Base-by-base conservation (phyloP, 1,284 basidiomycete species). In the Ceratobasidium sp. region DNA sequence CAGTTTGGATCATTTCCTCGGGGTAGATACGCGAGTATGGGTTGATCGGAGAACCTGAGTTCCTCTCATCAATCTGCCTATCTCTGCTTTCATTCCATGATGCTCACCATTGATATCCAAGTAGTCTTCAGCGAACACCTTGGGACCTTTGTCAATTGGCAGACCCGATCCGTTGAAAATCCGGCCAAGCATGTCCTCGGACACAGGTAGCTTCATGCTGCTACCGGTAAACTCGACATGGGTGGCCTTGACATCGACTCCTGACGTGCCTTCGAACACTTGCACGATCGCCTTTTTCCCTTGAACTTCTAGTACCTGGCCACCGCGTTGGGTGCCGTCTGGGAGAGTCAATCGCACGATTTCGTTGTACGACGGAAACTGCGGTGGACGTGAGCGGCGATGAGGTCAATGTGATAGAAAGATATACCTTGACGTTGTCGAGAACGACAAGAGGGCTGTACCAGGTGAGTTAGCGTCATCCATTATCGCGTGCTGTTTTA, bases 1-100 rank as follows among this genome's bases (percentile, higher is more conserved):
- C 97, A 23, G 97, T 99, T 83, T 99, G 97, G 77, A 99, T 99
- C 97, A 99, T 99, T 85, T 99, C 97, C 83, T 99, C 97, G 75
- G 97, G 97, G 84, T 99, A 99, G 83, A 98, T 98, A 81, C 97
- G 96, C 75, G 95, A 96, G 84, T 92, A 99, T 18, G 97, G 97
- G 84, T 99, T 99, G 85, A 99, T 99, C 61, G 97, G 97, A 5
- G 96, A 97, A 75, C 96, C 95, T 97, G 77, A 52, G 9, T 14
- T 50, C 23, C n/a, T 26, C 32, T 46, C 16, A 75, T 34, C 30
- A 70, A 57, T 34, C n/a, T 53, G 32, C n/a, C 60, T 16, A 10
- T 21, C 34, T 18, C 4, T 9, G 2, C 6, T 8, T 28, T 30
- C 34, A 14, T 36, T 21, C 52, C 30, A 23, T 32, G 32, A 21